These are phyloP conservation scores for Amorphotheca resinae DNA, from an alignment of 495 filamentous ascomycete genomes.

Conservation along the genomic window DNA sequence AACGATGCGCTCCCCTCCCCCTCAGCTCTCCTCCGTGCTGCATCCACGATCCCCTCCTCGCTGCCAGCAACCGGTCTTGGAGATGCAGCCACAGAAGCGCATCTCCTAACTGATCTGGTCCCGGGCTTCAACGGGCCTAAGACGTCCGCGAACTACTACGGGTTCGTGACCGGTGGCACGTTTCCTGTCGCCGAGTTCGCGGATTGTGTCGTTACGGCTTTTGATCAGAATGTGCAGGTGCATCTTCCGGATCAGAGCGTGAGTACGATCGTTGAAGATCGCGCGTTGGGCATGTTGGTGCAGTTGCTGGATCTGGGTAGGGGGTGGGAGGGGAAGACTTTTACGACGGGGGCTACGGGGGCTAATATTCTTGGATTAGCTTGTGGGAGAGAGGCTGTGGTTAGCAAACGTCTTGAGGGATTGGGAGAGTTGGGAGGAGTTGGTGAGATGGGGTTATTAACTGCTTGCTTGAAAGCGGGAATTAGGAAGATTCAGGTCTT, in stretches of 20 bases:
- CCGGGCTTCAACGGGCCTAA: slow-evolving; percentile 20
- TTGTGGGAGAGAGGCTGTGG: slow-evolving; percentile 57
- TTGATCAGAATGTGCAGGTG: slow-evolving; percentile 79
- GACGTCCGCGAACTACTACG: slow-evolving; percentile 49
- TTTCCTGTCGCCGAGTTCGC: slow-evolving; percentile 77
- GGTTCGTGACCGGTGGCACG: slow-evolving; percentile 74
- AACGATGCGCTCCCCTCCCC: slow-evolving; percentile 15
- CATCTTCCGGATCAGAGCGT: slow-evolving; percentile 67
- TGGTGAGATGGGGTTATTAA: slow-evolving; percentile 55
- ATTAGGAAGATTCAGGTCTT: slow-evolving; percentile 61
- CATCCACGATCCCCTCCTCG: not conserved
- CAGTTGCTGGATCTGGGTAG: slow-evolving; percentile 47
- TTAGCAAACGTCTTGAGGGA: slow-evolving; percentile 30
- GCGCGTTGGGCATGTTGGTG: slow-evolving; percentile 53
- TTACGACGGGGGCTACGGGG: slow-evolving; percentile 83
- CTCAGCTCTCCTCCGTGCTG: slow-evolving; percentile 4
- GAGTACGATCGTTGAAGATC: slow-evolving; percentile 61
- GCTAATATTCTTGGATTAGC: slow-evolving; percentile 76
- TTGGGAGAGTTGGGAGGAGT: slow-evolving; percentile 19
- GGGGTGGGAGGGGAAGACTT: slow-evolving; percentile 48
- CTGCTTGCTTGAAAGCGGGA: slow-evolving; percentile 48
- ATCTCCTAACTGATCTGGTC: slow-evolving; percentile 14
- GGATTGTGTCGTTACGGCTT: slow-evolving; percentile 63
- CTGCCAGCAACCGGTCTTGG: slow-evolving; percentile 15
- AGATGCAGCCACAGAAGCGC: slow-evolving; percentile 15